Conservation (phyloP, 768 basidiomycete genomes). For the Imleria badia region DNA sequence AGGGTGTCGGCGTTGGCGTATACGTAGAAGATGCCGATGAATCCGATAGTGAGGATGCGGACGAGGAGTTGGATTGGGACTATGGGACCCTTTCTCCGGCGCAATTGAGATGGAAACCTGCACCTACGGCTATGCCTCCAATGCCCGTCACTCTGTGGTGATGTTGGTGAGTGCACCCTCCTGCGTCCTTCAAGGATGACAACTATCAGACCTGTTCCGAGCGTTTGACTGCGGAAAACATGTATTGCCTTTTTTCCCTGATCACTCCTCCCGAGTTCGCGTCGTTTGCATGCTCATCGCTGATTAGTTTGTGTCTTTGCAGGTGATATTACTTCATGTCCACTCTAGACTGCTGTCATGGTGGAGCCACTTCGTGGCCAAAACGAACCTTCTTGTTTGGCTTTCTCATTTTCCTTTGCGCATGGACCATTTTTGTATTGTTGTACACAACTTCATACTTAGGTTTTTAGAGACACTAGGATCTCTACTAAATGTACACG, state of each 20-base stretch:
- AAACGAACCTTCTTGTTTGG: background rate
- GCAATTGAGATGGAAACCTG: slow-evolving; percentile 48
- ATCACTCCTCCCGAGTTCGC: slow-evolving; percentile 3
- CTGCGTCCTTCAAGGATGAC: slow-evolving; percentile 50
- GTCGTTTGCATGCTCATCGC: slow-evolving; percentile 1
- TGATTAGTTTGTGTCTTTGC: slow-evolving; percentile 4
- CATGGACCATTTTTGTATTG: slow-evolving; percentile 16
- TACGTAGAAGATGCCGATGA: slow-evolving; percentile 75
- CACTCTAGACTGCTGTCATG: background rate
- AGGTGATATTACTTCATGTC: slow-evolving; percentile 3
- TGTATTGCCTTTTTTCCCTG: slow-evolving; percentile 62
- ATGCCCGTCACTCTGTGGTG: slow-evolving; percentile 27
- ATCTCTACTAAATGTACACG: slow-evolving; percentile 8
- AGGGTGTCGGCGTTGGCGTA: slow-evolving; percentile 71
- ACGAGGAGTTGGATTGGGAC: slow-evolving; percentile 52
- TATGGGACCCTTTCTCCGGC: slow-evolving; percentile 52
- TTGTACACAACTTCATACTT: slow-evolving; percentile 12
- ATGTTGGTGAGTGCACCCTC: slow-evolving; percentile 26
- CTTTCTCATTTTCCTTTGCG: slow-evolving; percentile 1
- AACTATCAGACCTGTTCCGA: slow-evolving; percentile 81
- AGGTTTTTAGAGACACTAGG: background rate
- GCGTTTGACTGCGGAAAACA: slow-evolving; percentile 51
- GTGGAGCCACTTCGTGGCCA: background rate
- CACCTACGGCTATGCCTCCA: slow-evolving; percentile 60
- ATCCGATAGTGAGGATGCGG: slow-evolving; percentile 27